Conservation (phyloP, 495 filamentous ascomycete genomes). For the Penicillium alfredii region DNA sequence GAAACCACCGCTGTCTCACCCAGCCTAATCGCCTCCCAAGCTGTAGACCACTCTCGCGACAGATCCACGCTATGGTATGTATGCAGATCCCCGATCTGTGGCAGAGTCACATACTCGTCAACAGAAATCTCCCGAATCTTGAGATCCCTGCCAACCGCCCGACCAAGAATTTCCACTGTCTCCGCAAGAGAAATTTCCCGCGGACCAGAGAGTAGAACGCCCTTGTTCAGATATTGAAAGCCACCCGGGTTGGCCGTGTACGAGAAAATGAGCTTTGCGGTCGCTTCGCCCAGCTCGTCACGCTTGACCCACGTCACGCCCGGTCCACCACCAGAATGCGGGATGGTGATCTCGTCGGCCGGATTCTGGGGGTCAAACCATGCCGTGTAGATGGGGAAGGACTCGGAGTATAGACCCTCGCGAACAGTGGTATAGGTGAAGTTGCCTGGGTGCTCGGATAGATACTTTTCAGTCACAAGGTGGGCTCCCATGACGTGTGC, state of each 20-base stretch:
- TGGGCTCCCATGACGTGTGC: slow-evolving; percentile 66
- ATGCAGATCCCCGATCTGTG: slow-evolving; percentile 25
- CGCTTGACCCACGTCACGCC: slow-evolving; percentile 50
- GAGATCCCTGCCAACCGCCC: slow-evolving; percentile 22
- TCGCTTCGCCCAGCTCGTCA: slow-evolving; percentile 46
- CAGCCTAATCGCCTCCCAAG: slow-evolving; percentile 37
- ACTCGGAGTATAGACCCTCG: slow-evolving; percentile 62
- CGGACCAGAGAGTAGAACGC: slow-evolving; percentile 36
- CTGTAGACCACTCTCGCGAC: slow-evolving; percentile 32
- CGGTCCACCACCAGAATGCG: slow-evolving; percentile 40
- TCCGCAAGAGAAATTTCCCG: slow-evolving; percentile 34
- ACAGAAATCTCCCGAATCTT: slow-evolving; percentile 31
- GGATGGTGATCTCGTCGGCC: slow-evolving; percentile 40
- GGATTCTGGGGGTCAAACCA: slow-evolving; percentile 44
- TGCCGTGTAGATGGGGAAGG: slow-evolving; percentile 62
- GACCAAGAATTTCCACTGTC: slow-evolving; percentile 32
- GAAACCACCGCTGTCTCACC: slow-evolving; percentile 38
- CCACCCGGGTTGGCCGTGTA: slow-evolving; percentile 14
- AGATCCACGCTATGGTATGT: slow-evolving; percentile 26
- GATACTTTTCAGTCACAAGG: slow-evolving; percentile 54
- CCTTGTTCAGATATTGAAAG: slow-evolving; percentile 30
- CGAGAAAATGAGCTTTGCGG: slow-evolving; percentile 33
- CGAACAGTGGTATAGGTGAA: slow-evolving; percentile 49
- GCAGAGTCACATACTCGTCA: slow-evolving; percentile 36
- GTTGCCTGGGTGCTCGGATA: slow-evolving; percentile 28